These are phyloP conservation scores for Rhododendron ovatum DNA, from an alignment of 148 eudicot genomes.

Conservation along the genomic window DNA sequence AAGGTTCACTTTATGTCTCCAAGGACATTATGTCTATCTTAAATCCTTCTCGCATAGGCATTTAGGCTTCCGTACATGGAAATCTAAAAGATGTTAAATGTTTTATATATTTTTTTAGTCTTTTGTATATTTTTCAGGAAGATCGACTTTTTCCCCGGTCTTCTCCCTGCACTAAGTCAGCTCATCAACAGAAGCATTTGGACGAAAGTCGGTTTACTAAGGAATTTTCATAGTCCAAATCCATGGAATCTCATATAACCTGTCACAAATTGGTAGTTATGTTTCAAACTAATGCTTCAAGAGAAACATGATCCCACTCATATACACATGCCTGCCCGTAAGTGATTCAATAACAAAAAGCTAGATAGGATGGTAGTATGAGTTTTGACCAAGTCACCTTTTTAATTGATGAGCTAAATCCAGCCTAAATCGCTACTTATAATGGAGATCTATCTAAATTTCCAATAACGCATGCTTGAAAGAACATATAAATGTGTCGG, in stretches of 20 bases:
- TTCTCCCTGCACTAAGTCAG: background rate
- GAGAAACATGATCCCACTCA: background rate
- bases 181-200: background rate
- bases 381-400: background rate
- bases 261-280: background rate
- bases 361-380: background rate
- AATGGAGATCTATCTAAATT: background rate
- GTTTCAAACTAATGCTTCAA: background rate
- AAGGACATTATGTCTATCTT: background rate
- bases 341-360: background rate
- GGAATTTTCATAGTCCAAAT: background rate
- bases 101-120: background rate
- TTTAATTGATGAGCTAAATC: background rate
- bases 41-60: background rate
- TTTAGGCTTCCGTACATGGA: background rate
- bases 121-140: background rate
- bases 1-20: conserved; percentile 1
- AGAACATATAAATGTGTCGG: background rate
- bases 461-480: background rate
- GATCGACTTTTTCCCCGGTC: background rate
- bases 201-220: background rate
- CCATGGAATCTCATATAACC: background rate
- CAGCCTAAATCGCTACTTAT: background rate
- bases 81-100: background rate
- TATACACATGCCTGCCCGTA: background rate